A percentile compares a stretch with the other conserved stretches of the same genome.
Conservation (phyloP, 306 rosid genomes). For the Luffa acutangula region DNA sequence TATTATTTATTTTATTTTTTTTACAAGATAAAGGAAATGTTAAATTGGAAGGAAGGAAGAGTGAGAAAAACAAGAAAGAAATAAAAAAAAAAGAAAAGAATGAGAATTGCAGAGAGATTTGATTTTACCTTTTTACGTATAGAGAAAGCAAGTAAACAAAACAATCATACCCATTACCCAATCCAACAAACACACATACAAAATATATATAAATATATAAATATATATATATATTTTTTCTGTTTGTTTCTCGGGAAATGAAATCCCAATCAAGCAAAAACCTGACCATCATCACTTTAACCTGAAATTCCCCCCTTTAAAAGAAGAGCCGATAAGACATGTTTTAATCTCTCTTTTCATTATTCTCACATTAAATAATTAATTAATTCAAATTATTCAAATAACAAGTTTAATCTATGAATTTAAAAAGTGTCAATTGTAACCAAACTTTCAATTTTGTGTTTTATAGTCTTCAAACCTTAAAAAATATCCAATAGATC, state of each 20-base stretch:
- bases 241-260: slow-evolving; percentile 8
- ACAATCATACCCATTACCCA: background rate
- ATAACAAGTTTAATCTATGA: no score
- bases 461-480: no score
- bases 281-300: slow-evolving; percentile 7
- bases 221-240: background rate
- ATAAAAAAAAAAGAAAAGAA: background rate
- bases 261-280: slow-evolving; percentile 6
- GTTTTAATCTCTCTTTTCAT: no score
- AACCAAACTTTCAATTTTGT: no score
- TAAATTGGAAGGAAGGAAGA: background rate
- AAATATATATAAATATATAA: no score
- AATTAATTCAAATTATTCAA: no score
- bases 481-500: no score
- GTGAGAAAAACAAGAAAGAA: no score
- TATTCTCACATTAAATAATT: no score
- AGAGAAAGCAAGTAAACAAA: slow-evolving; percentile 1
- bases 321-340: slow-evolving; percentile 46
- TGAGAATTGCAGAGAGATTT: background rate
- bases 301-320: slow-evolving; percentile 28
- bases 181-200: background rate
- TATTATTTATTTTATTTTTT: no score
- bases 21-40: background rate
- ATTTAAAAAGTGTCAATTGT: no score
- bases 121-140: background rate